Base-by-base conservation (phyloP, 495 filamentous ascomycete genomes). In the Penicillium argentinense region DNA sequence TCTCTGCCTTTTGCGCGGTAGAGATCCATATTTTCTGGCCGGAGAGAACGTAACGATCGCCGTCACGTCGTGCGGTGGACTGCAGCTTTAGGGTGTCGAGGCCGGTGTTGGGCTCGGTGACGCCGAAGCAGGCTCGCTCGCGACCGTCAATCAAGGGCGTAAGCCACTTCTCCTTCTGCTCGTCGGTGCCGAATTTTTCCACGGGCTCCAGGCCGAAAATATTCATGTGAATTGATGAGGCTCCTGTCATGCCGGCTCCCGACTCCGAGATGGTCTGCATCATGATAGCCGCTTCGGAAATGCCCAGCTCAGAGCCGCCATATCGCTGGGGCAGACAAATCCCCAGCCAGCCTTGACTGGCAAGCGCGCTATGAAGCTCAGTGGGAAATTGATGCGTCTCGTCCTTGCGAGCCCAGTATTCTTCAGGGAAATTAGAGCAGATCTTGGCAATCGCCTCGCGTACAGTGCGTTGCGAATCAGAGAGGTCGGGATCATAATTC, bases 1-100 rank as follows among this genome's bases (percentile, higher is more conserved):
- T 86, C 9, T 71, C 63, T 0, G 86, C 86, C 3, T 85, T 80
- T 57, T 90, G 84, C 4, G 87, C 87, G 40, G 77, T 87, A 4
- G 86, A 83, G 38, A 89, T 90, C 87, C 86, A 88, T 41, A 89
- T 87, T 69, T 90, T 90, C 60, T 89, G 86, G 0, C 87, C 87
- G 0, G 79, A 76, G 2, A 91, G 72, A 0, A 57, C 60, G 64
- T 87, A 90, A 14, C 56, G 57, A 14, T 78, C 74, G 1, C 45
- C 44, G 21, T 62, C 56, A 51, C 62, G 76, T 14, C 54, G 63
- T 3, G 82, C 87, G 17, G 62, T 62, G 0, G 86, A 89, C 28
- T 70, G 73, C 6, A 90, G 69, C 37, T 80, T 76, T 16, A 88
- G 64, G 1, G 86, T 91, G 32, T 90, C 84, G 2, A 90, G 71